phyloP scores from a whole-genome alignment of 2,329 filamentous ascomycete genomes.

The Diaporthe eres region DNA sequence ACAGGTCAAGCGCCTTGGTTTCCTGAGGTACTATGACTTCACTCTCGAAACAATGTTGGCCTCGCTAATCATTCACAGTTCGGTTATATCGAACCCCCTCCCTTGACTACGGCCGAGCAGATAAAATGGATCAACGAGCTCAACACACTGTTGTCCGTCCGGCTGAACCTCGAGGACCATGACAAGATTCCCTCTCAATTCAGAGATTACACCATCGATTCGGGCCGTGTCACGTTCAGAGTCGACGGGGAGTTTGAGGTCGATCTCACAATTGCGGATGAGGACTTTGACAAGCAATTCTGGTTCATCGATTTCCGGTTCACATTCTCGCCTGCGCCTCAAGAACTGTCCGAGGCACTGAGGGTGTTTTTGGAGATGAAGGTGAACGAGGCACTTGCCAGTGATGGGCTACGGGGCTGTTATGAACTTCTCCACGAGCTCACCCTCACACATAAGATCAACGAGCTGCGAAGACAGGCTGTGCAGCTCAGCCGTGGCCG shows the following conservation, averaged over 20 bases:
- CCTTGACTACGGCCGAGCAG: slow-evolving; percentile 79
- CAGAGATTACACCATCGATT: slow-evolving; percentile 81
- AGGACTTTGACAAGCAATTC: slow-evolving; percentile 86
- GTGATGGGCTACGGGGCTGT: slow-evolving; percentile 82
- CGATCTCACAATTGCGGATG: slow-evolving; percentile 90
- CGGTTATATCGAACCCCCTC: slow-evolving; percentile 81
- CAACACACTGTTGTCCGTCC: slow-evolving; percentile 85
- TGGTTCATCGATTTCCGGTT: slow-evolving; percentile 96
- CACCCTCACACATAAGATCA: slow-evolving; percentile 90
- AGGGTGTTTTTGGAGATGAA: slow-evolving; percentile 77
- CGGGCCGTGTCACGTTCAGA: slow-evolving; percentile 91
- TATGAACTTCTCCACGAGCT: slow-evolving; percentile 91
- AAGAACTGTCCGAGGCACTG: slow-evolving; percentile 72
- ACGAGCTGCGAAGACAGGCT: slow-evolving; percentile 84
- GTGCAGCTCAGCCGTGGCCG: slow-evolving; percentile 75
- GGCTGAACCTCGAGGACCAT: slow-evolving; percentile 87
- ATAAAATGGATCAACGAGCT: slow-evolving; percentile 83
- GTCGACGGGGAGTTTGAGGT: slow-evolving; percentile 91
- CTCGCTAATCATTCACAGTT: slow-evolving; percentile 62
- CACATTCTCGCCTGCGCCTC: slow-evolving; percentile 79
- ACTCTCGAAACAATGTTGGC: slow-evolving; percentile 49
- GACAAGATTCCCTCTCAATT: slow-evolving; percentile 83
- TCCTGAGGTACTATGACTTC: slow-evolving; percentile 75
- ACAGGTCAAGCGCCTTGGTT: slow-evolving; percentile 84
- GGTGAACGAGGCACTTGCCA: slow-evolving; percentile 79